Evolutionary conservation across 805 yeast genomes (phyloP).

Genomic region (Lipomyces sp.): DNA sequence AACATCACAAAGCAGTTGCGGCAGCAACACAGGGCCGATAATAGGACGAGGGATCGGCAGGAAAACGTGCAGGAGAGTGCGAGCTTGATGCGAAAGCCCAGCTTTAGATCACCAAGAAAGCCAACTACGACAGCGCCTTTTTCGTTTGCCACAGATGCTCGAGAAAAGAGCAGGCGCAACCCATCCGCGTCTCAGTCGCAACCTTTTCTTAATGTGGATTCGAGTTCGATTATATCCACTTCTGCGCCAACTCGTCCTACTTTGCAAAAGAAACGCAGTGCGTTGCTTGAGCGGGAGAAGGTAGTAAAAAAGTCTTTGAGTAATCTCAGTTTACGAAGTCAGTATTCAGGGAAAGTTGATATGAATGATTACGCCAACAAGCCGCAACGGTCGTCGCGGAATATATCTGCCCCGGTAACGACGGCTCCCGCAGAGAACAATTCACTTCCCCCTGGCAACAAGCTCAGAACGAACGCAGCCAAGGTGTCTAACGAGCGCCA

Average conservation of each 20-base stretch:
- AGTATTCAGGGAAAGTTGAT: conserved; percentile 19
- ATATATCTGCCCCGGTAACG: neutral
- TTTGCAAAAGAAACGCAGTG: conserved; percentile 31
- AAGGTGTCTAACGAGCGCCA: conserved; percentile 5
- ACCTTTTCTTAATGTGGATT: neutral
- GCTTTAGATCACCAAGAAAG: neutral
- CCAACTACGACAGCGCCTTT: conserved; percentile 25
- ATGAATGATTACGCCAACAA: conserved; percentile 3
- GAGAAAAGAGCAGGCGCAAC: conserved; percentile 6
- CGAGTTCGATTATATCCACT: neutral
- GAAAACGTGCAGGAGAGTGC: conserved; percentile 1
- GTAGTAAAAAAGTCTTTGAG: conserved; percentile 33
- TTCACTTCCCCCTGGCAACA: conserved; percentile 1
- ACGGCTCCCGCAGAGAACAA: neutral
- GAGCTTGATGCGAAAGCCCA: neutral
- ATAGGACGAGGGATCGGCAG: neutral
- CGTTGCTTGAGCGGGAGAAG: conserved; percentile 33
- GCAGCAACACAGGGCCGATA: neutral
- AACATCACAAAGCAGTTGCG: neutral
- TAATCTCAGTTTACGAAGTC: conserved; percentile 32
- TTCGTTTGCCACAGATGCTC: conserved; percentile 22
- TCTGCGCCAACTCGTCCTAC: conserved; percentile 6
- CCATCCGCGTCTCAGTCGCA: neutral
- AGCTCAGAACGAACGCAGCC: conserved; percentile 5
- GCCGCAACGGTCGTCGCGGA: neutral